Conservation (phyloP, 345 rosid species). For the Moringa oleifera region DNA sequence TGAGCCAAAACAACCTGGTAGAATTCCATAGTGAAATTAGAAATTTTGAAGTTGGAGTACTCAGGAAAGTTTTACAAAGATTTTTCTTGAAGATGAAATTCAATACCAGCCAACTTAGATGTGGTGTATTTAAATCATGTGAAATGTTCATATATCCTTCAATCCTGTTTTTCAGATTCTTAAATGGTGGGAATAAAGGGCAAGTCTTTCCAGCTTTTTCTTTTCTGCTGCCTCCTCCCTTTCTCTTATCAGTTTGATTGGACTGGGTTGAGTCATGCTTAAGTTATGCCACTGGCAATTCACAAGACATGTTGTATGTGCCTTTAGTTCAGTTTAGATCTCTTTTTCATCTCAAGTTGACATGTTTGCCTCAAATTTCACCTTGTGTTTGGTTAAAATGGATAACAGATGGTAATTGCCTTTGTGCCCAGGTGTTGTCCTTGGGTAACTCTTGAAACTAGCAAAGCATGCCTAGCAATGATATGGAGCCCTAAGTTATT, state of each 20-base stretch:
- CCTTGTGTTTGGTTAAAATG: not conserved
- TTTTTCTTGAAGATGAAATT: not conserved
- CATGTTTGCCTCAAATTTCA: not conserved
- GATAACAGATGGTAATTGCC: not conserved
- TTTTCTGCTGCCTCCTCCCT: not conserved
- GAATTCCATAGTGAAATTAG: not conserved
- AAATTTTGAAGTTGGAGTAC: not conserved
- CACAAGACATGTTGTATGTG: not conserved
- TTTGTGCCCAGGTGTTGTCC: not conserved
- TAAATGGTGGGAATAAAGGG: not conserved
- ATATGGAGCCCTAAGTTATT: no score
- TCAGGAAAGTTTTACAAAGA: not conserved
- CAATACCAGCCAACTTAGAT: not conserved
- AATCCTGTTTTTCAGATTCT: not conserved
- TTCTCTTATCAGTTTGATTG: no score
- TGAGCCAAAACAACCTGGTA: conserved; percentile 10
- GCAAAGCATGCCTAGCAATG: no score
- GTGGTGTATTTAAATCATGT: not conserved
- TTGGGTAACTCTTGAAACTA: no score
- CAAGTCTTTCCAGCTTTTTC: not conserved
- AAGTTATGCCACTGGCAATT: no score
- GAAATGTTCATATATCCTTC: not conserved
- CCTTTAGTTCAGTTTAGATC: not conserved
- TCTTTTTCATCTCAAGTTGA: not conserved
- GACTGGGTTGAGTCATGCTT: no score